Conservation (phyloP, 2,329 filamentous ascomycete genomes). For the Rutstroemia sp. region DNA sequence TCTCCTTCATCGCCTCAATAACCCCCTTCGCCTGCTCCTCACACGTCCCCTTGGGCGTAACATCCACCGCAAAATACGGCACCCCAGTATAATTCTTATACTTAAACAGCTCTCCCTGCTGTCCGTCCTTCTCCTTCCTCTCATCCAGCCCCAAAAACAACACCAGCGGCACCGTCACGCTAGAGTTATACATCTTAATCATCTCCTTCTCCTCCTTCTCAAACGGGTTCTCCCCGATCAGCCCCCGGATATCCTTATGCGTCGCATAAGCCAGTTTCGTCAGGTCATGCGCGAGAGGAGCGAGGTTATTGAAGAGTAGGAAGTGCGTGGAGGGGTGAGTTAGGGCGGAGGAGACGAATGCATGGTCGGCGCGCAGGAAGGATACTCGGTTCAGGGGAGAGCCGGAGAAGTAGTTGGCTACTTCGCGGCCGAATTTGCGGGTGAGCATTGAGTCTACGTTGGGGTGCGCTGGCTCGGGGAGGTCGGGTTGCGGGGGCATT, state of each 20-base stretch:
- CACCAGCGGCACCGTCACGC: conserved; percentile 58
- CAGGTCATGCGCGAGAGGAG: conserved; percentile 59
- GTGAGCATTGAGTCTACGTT: conserved; percentile 51
- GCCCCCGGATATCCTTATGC: conserved; percentile 58
- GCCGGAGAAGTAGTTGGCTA: conserved; percentile 79
- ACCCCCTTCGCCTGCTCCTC: conserved; percentile 56
- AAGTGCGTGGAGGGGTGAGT: conserved; percentile 60
- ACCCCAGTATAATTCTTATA: conserved; percentile 63
- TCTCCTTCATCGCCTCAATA: conserved; percentile 50
- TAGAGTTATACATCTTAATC: conserved; percentile 67
- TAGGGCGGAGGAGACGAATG: conserved; percentile 63
- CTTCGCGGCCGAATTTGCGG: conserved; percentile 69
- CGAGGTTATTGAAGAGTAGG: conserved; percentile 70
- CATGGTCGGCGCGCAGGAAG: conserved; percentile 64
- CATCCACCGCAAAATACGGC: conserved; percentile 85
- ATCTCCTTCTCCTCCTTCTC: conserved; percentile 62
- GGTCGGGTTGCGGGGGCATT: conserved; percentile 28
- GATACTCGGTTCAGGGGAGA: conserved; percentile 72
- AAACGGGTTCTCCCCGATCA: conserved; percentile 70
- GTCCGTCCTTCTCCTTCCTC: conserved; percentile 34
- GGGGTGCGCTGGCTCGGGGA: conserved; percentile 27
- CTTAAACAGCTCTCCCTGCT: conserved; percentile 32
- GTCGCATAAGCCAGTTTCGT: conserved; percentile 60
- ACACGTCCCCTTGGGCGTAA: conserved; percentile 63
- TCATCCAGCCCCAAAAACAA: conserved; percentile 85